Conservation (phyloP, 2,329 filamentous ascomycete species). For the Sclerotinia borealis region DNA sequence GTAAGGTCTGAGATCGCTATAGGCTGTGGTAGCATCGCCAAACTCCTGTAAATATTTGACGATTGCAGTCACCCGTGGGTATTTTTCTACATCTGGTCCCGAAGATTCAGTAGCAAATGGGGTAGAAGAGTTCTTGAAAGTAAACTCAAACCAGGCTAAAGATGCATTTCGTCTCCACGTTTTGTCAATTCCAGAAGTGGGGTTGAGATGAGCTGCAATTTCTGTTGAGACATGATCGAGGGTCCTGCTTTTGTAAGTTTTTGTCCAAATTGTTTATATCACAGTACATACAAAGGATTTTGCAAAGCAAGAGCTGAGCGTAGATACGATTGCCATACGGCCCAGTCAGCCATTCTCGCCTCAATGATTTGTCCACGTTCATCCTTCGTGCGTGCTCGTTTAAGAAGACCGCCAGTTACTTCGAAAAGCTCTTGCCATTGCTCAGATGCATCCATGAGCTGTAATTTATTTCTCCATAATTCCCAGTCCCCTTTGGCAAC, state of each 20-base stretch:
- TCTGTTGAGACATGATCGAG: constrained; percentile 20
- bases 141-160: constrained; percentile 26
- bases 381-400: constrained; percentile 29
- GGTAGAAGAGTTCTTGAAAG: constrained; percentile 17
- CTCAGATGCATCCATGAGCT: constrained; percentile 22
- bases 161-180: constrained; percentile 33
- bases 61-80: constrained; percentile 17
- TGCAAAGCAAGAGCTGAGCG: constrained; percentile 24
- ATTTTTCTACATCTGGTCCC: background rate
- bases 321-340: constrained; percentile 31
- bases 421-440: constrained; percentile 30
- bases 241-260: background rate
- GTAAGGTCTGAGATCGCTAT: constrained; percentile 28
- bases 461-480: constrained; percentile 30
- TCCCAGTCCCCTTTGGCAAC: constrained; percentile 33
- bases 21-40: constrained; percentile 29
- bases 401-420: constrained; percentile 24
- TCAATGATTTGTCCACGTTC: constrained; percentile 25
- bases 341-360: constrained; percentile 30
- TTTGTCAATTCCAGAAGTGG: constrained; percentile 30
- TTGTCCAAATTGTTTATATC: background rate
- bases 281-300: constrained; percentile 23
- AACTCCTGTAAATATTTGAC: constrained; percentile 28
- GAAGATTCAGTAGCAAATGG: constrained; percentile 9
- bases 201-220: constrained; percentile 29